A percentile compares a stretch with the other conserved stretches of the same genome.
phyloP scores from a whole-genome alignment of 192 early-diverging fungal species.

The Spinellus fusiger region DNA sequence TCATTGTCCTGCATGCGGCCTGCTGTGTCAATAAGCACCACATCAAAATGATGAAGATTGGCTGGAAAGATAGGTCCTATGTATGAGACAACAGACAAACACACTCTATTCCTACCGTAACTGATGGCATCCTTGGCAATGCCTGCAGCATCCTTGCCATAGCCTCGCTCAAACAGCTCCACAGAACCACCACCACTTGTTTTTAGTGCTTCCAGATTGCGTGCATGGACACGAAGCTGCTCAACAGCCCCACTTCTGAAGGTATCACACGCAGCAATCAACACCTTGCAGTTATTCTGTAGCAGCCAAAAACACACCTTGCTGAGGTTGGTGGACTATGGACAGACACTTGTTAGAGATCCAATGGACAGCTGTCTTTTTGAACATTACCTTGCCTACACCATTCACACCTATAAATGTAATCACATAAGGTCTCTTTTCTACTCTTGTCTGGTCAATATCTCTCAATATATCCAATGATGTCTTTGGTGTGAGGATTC shows the following conservation, averaged over 20 bases:
- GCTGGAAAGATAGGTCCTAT: constrained; percentile 32
- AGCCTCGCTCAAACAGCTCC: constrained; percentile 91
- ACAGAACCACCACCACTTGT: constrained; percentile 52
- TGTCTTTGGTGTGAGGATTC: constrained; percentile 83
- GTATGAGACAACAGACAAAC: not conserved
- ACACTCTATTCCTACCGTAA: constrained; percentile 45
- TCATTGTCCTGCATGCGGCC: constrained; percentile 99
- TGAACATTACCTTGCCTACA: constrained; percentile 47
- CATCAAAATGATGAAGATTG: constrained; percentile 70
- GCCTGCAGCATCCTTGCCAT: constrained; percentile 93
- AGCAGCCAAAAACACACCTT: constrained; percentile 95
- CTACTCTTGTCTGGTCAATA: constrained; percentile 62
- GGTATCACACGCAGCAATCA: constrained; percentile 96
- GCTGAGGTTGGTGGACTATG: constrained; percentile 86
- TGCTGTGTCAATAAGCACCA: constrained; percentile 93
- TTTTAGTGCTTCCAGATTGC: constrained; percentile 77
- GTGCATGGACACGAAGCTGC: constrained; percentile 84
- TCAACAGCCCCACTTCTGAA: constrained; percentile 96
- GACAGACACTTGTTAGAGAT: not conserved
- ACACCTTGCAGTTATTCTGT: constrained; percentile 81
- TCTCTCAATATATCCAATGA: constrained; percentile 89
- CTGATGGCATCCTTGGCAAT: constrained; percentile 93
- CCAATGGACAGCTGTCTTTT: constrained; percentile 33
- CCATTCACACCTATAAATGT: constrained; percentile 96
- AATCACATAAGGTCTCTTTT: constrained; percentile 79